Percentiles rank a stretch among this genome's conserved stretches.
Conservation (phyloP, 106 monocot species). For the Dioscorea dumetorum region DNA sequence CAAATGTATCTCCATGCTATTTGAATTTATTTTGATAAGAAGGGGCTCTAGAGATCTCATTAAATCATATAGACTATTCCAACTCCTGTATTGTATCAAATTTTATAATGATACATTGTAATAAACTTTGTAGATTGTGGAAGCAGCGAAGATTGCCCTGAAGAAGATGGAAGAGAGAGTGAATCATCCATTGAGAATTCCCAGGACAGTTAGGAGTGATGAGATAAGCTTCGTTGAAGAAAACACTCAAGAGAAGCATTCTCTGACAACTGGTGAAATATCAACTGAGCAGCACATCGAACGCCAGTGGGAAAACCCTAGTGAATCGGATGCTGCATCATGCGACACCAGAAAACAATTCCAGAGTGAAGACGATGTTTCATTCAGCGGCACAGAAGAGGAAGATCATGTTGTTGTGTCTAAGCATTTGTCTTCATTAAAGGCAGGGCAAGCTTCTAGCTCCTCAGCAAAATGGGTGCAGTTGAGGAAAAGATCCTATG, state of each 20-base stretch:
- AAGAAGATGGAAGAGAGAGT: slow-evolving; percentile 8
- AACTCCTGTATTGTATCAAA: neutral
- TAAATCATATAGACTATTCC: neutral
- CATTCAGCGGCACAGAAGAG: slow-evolving; percentile 12
- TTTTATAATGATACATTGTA: neutral
- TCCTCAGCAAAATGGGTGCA: slow-evolving; percentile 12
- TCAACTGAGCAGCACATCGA: slow-evolving; percentile 13
- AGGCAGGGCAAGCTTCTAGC: slow-evolving; percentile 14
- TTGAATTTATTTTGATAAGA: too few species aligned
- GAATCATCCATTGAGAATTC: neutral
- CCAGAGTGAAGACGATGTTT: slow-evolving; percentile 14
- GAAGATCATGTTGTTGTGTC: slow-evolving; percentile 17
- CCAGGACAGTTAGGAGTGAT: neutral
- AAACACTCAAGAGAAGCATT: neutral
- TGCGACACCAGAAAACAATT: slow-evolving; percentile 1
- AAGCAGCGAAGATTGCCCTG: slow-evolving; percentile 5
- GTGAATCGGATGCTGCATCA: slow-evolving; percentile 13
- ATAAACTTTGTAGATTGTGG: slow-evolving; percentile 12
- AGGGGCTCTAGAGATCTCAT: too few species aligned
- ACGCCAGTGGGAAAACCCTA: slow-evolving; percentile 22
- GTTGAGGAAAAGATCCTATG: slow-evolving; percentile 11
- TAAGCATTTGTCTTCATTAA: slow-evolving; percentile 20
- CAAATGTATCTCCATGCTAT: too few species aligned
- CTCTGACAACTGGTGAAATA: neutral
- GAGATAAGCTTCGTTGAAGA: slow-evolving; percentile 1